These are phyloP conservation scores for Tuber brumale DNA, from an alignment of 495 filamentous ascomycete genomes.

Conservation along the genomic window DNA sequence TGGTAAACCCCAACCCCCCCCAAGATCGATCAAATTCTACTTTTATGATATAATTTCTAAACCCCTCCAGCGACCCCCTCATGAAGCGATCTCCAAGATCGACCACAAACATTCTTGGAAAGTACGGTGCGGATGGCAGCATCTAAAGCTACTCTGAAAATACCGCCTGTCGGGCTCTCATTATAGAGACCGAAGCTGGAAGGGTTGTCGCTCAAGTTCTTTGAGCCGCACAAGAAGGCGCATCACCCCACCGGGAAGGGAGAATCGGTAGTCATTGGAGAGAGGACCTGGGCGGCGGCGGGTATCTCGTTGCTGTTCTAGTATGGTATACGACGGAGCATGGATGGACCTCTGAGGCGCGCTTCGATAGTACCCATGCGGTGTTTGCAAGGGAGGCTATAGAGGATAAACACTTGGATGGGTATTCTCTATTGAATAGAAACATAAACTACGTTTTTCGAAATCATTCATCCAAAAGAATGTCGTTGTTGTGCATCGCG, in stretches of 20 bases:
- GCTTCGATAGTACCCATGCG: background rate
- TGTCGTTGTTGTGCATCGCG: too few relatives aligned
- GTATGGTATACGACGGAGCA: background rate
- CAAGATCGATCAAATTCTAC: background rate
- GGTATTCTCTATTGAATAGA: background rate
- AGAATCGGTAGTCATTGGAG: background rate
- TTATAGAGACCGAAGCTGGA: background rate
- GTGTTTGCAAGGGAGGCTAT: background rate
- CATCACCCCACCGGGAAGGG: background rate
- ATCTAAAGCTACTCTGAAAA: background rate
- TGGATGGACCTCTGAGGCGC: background rate
- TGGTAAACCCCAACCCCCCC: background rate
- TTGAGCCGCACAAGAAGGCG: background rate
- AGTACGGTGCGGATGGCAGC: background rate
- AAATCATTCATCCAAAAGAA: background rate
- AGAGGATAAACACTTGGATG: background rate
- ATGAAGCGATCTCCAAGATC: background rate
- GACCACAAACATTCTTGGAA: background rate
- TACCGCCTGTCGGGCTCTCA: background rate
- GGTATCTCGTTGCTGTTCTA: background rate
- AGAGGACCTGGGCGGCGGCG: background rate
- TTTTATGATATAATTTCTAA: background rate
- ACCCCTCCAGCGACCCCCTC: too few relatives aligned
- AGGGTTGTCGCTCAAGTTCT: background rate
- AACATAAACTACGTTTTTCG: background rate